These are phyloP conservation scores for Leccinum obscurum DNA, from an alignment of 768 basidiomycete species.

Conservation along the genomic window DNA sequence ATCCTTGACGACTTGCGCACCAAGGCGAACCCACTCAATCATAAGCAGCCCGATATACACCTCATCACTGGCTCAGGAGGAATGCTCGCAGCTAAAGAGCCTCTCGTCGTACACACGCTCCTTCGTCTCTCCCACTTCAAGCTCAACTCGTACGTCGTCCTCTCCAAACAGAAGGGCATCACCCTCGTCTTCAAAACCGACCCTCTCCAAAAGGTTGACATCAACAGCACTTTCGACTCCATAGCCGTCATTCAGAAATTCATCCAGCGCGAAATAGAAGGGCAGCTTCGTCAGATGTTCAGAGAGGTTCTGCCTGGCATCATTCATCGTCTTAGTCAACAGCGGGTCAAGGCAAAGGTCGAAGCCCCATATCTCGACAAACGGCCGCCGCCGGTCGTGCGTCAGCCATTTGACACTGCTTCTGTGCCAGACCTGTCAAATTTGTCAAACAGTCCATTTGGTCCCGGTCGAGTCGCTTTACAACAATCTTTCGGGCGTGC, in stretches of 20 bases:
- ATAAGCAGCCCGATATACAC: constrained; percentile 89
- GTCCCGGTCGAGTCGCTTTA: constrained; percentile 9
- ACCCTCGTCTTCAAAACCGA: constrained; percentile 99
- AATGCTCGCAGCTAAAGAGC: constrained; percentile 92
- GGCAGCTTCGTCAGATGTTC: constrained; percentile 97
- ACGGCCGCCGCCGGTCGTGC: constrained; percentile 39
- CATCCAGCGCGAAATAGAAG: constrained; percentile 97
- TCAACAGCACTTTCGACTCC: constrained; percentile 96
- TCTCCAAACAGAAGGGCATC: constrained; percentile 96
- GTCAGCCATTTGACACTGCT: constrained; percentile 37
- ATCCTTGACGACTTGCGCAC: constrained; percentile 8
- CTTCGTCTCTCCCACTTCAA: constrained; percentile 94
- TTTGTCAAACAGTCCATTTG: constrained; percentile 20
- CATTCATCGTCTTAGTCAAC: constrained; percentile 93
- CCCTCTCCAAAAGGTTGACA: constrained; percentile 96
- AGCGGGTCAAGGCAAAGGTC: constrained; percentile 93
- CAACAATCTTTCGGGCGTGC: constrained; percentile 30
- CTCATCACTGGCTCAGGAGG: constrained; percentile 79
- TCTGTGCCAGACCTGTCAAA: constrained; percentile 45
- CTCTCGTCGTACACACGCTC: constrained; percentile 97
- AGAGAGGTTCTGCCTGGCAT: constrained; percentile 95
- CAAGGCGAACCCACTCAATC: constrained; percentile 93
- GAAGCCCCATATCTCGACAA: constrained; percentile 85
- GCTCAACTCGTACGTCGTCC: constrained; percentile 92
- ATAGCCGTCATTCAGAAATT: constrained; percentile 98